These are phyloP conservation scores for Gymnopus androsaceus DNA, from an alignment of 1,284 basidiomycete genomes.

Conservation along the genomic window DNA sequence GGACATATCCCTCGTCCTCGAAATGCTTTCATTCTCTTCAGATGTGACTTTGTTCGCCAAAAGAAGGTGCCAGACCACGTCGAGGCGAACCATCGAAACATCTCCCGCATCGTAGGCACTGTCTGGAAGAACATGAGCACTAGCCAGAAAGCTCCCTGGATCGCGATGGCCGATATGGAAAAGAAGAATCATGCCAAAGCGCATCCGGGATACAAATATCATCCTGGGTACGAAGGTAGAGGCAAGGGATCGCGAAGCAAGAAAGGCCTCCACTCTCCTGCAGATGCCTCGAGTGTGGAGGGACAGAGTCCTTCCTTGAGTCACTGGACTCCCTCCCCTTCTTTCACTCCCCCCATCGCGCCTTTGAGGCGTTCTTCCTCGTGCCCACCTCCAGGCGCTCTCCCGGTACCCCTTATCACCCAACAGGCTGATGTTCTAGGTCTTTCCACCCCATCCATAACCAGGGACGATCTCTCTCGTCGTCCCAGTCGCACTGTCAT, in stretches of 20 bases:
- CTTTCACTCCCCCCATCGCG: neutral
- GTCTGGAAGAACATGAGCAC: conserved; percentile 54
- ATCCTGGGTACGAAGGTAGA: conserved; percentile 7
- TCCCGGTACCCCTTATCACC: conserved; percentile 25
- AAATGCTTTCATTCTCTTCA: conserved; percentile 88
- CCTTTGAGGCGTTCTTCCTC: conserved; percentile 37
- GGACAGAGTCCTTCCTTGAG: neutral
- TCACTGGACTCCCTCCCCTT: conserved; percentile 18
- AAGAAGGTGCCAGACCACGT: conserved; percentile 43
- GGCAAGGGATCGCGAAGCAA: neutral
- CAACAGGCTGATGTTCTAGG: conserved; percentile 7
- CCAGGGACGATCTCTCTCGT: conserved; percentile 40
- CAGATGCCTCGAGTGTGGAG: neutral
- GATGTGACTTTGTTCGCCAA: conserved; percentile 60
- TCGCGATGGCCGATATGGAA: conserved; percentile 49
- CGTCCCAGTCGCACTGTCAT: conserved; percentile 37
- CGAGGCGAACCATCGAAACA: conserved; percentile 57
- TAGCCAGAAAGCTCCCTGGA: conserved; percentile 50
- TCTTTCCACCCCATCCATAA: conserved; percentile 2
- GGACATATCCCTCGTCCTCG: conserved; percentile 78
- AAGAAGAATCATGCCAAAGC: conserved; percentile 45
- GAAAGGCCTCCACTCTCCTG: neutral
- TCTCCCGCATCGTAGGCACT: conserved; percentile 56
- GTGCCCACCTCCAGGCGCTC: conserved; percentile 39
- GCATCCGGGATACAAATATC: conserved; percentile 54